A percentile compares a stretch with the other conserved stretches of the same genome.
These are phyloP conservation scores for Pestalotiopsis sp. DNA, from an alignment of 2,329 filamentous ascomycete species.

Conservation along the genomic window DNA sequence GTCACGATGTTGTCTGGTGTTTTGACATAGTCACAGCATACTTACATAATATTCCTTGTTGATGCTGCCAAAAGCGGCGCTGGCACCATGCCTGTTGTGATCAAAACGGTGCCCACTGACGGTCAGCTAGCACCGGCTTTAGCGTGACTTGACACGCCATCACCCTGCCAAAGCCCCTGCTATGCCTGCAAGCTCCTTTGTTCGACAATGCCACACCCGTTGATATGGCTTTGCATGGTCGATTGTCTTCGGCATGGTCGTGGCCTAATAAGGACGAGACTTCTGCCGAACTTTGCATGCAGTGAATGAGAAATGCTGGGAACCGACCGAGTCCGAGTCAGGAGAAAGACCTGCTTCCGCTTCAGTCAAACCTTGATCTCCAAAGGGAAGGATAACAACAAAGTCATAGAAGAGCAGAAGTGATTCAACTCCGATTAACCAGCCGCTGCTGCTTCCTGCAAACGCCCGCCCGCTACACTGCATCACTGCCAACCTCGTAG, in stretches of 20 bases:
- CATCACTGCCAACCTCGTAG: too few relatives aligned
- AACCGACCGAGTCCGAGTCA: not conserved
- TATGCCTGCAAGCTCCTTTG: conserved; percentile 1
- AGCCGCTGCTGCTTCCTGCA: not conserved
- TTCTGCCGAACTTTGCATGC: not conserved
- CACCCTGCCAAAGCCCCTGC: not conserved
- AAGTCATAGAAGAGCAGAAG: not conserved
- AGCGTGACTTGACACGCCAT: conserved; percentile 13
- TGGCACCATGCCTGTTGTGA: too few relatives aligned
- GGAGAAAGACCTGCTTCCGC: not conserved
- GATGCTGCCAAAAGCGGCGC: too few relatives aligned
- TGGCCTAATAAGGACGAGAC: not conserved
- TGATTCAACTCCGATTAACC: not conserved
- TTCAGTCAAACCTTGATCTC: not conserved
- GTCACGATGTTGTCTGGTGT: too few relatives aligned
- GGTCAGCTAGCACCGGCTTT: not conserved
- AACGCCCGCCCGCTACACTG: not conserved
- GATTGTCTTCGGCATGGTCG: not conserved
- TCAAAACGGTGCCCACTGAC: too few relatives aligned
- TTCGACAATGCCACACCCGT: not conserved
- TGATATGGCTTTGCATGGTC: not conserved
- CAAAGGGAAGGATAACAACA: not conserved
- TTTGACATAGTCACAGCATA: too few relatives aligned
- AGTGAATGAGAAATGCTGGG: not conserved
- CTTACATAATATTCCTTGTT: too few relatives aligned